Evolutionary conservation across 2,329 filamentous ascomycete genomes (phyloP), one percentile per base, ranked within the genome.

Genomic region (Thelonectria discophora): DNA sequence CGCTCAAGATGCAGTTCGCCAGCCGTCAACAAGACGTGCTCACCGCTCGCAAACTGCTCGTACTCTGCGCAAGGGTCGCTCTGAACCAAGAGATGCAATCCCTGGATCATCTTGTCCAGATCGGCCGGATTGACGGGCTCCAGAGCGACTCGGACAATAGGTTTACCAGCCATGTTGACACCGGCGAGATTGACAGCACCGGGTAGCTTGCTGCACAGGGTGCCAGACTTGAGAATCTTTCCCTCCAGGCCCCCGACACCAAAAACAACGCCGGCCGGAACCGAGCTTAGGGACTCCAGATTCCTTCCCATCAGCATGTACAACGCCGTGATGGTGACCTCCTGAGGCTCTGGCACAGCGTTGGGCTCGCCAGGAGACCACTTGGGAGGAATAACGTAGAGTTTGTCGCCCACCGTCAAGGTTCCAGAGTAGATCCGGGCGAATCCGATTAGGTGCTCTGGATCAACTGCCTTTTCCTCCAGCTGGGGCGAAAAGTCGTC

Each of bases 41-140:
- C 95, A 58, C 95, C 95, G 68, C 90, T 97, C 58, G 90, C 86
- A 54, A 98, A 90, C 52, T 97, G 92, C 75, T 98, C 94, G 70
- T 99, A 99, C 75, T 97, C 90, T 13, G 94, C 95, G 72, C 95
- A 98, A 0, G 95, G 94, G 72, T 99, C 95, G 70, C 93, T 96
- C 73, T 97, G 93, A 32, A 97, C 94, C 1, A 99, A 86, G 17
- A 99, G 81, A 64, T 89, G 89, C 54, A 99, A 81, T 0, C 95
- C 95, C 6, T 87, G 85, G 58, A 99, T 93, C 94, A 99, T 96
- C 79, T 96, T 97, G 75, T 95, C 90, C 20, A 99, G 82, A 73
- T 99, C 93, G 24, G 88, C 89, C 0, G 95, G 95, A 75, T 95
- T 96, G 57, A 88, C 89, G 0, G 95, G 95, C 75, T 99, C 95